Conservation (phyloP, 176 grass and related monocot species). For the Paspalum vaginatum region DNA sequence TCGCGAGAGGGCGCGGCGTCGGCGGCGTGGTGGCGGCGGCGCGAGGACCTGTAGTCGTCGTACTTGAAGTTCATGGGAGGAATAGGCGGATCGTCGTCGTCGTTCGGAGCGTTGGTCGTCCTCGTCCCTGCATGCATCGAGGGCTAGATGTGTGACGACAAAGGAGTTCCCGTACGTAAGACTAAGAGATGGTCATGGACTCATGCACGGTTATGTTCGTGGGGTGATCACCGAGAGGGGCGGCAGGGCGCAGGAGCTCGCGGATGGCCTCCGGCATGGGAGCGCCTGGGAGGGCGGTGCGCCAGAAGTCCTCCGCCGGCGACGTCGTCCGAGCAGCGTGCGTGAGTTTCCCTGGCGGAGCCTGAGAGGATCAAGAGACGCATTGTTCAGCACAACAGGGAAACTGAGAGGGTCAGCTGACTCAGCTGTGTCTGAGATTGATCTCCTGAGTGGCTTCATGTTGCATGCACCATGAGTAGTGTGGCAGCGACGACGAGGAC, state of each 20-base stretch:
- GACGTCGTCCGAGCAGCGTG: constrained; percentile 32
- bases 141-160: neutral
- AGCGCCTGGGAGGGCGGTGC: constrained; percentile 19
- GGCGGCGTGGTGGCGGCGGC: neutral
- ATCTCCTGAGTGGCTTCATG: neutral
- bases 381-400: neutral
- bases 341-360: neutral
- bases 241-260: constrained; percentile 34
- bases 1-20: neutral
- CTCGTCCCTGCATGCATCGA: constrained; percentile 2
- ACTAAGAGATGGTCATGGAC: neutral
- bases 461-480: constrained; percentile 42
- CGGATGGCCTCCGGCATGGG: constrained; percentile 45
- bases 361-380: neutral
- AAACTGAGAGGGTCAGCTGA: neutral
- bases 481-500: constrained; percentile 18
- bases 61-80: constrained; percentile 46
- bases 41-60: constrained; percentile 24
- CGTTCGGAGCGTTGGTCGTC: neutral
- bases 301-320: constrained; percentile 44
- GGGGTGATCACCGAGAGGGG: neutral
- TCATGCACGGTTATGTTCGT: too few relatives aligned
- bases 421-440: too few relatives aligned
- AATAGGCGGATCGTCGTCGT: neutral
- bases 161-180: neutral